phyloP scores from a whole-genome alignment of 169 alveolate genomes.

The Cryptosporidium viatorum region DNA sequence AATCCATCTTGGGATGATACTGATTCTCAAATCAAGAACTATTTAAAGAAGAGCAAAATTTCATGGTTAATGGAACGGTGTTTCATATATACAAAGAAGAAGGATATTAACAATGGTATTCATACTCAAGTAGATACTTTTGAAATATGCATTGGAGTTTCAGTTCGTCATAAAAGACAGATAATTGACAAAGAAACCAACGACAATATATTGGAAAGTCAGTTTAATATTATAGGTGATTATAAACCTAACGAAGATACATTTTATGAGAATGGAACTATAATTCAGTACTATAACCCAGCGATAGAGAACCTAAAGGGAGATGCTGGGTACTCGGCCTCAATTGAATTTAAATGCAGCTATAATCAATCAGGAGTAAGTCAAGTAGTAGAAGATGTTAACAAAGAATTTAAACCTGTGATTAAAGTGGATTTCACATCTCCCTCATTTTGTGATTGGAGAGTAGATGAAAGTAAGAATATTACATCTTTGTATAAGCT shows the following conservation, averaged over 20 bases:
- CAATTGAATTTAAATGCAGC: slow-evolving; percentile 34
- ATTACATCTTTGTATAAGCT: slow-evolving; percentile 11
- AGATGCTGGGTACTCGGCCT: slow-evolving; percentile 17
- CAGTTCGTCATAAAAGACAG: slow-evolving; percentile 21
- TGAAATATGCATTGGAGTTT: slow-evolving; percentile 54
- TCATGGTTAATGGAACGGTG: slow-evolving; percentile 60
- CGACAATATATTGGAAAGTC: slow-evolving; percentile 22
- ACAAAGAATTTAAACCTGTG: not conserved
- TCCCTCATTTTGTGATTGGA: slow-evolving; percentile 72
- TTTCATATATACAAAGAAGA: slow-evolving; percentile 24
- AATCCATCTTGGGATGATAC: slow-evolving; percentile 21
- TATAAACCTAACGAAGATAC: slow-evolving; percentile 32
- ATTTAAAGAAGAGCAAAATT: slow-evolving; percentile 38
- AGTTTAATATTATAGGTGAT: slow-evolving; percentile 35
- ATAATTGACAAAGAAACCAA: slow-evolving; percentile 24
- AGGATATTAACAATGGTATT: slow-evolving; percentile 8
- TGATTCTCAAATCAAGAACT: slow-evolving; percentile 1
- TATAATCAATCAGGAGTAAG: slow-evolving; percentile 20
- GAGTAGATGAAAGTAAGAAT: slow-evolving; percentile 25
- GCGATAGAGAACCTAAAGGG: not conserved
- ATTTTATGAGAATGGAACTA: slow-evolving; percentile 27
- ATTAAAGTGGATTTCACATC: slow-evolving; percentile 7
- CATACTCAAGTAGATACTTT: slow-evolving; percentile 26
- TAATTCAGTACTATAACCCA: slow-evolving; percentile 42
- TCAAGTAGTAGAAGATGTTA: not conserved